These are phyloP conservation scores for Staphylotrichum longicolle DNA, from an alignment of 495 filamentous ascomycete species.

Conservation along the genomic window DNA sequence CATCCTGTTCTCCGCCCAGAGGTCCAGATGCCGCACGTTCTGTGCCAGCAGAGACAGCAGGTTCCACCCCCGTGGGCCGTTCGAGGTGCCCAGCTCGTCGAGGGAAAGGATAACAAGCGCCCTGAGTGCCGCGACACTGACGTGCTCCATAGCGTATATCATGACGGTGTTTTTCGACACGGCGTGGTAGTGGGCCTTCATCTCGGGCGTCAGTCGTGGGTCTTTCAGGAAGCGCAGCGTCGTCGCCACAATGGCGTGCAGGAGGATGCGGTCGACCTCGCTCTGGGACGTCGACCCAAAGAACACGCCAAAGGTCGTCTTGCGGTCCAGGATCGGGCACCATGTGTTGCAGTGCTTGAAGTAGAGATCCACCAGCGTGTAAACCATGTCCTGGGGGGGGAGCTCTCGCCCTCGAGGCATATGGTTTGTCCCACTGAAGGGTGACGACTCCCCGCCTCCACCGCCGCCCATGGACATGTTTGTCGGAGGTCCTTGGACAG, in stretches of 20 bases:
- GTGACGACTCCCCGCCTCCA: background rate
- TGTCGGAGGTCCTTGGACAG: background rate
- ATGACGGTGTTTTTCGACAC: slow-evolving; percentile 4
- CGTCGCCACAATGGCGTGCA: slow-evolving; percentile 4
- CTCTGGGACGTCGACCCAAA: slow-evolving; percentile 8
- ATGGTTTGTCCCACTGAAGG: background rate
- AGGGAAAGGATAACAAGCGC: slow-evolving; percentile 1
- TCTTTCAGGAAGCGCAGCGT: slow-evolving; percentile 3
- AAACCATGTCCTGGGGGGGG: slow-evolving; percentile 1
- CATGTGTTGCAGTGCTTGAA: slow-evolving; percentile 6
- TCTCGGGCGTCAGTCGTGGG: background rate
- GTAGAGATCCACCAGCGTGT: slow-evolving; percentile 7
- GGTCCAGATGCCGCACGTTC: slow-evolving; percentile 3
- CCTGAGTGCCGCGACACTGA: slow-evolving; percentile 2
- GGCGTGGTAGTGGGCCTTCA: slow-evolving; percentile 6
- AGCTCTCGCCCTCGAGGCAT: slow-evolving; percentile 1
- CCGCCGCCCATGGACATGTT: slow-evolving; percentile 4
- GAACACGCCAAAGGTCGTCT: slow-evolving; percentile 5
- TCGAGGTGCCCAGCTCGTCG: slow-evolving; percentile 4
- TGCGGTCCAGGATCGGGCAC: slow-evolving; percentile 6
- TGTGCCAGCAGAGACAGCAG: slow-evolving; percentile 2
- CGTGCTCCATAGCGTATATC: slow-evolving; percentile 3
- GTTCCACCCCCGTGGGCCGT: slow-evolving; percentile 2
- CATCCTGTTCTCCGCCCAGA: slow-evolving; percentile 1
- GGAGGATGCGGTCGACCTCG: slow-evolving; percentile 5